Evolutionary conservation across 1,139 yeast genomes (phyloP), one percentile per base, ranked within the genome.

Genomic region (Diutina rugosa): DNA sequence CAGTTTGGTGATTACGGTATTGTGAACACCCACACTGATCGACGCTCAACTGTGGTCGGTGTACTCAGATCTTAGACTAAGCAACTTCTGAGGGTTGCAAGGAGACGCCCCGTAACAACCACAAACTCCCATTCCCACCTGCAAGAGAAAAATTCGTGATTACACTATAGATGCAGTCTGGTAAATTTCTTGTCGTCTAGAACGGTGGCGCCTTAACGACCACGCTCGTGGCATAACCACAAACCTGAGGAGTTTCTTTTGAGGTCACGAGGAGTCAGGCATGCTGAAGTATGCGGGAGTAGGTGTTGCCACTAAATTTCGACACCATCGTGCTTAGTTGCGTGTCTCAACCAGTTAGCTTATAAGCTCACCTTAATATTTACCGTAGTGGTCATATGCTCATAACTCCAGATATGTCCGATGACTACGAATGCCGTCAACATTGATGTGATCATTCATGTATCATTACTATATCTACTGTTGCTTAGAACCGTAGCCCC

Each of bases 401-500:
- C 38, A 10, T 32, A 32, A 32, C 38, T 10, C 38, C 12, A 32
- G 9, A 9, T 6, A 32, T 32, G 38, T 10, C 9, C 38, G 12
- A 32, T 35, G 12, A 35, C 41, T 35, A 35, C 41, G 1, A 12
- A 12, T 35, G 3, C n/a, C 41, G 38, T 32, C 38, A 32, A 32
- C 38, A 10, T 8, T 10, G 38, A 2, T 32, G 41, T 44, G 26
- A 16, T 44, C 46, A 21, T 21, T 32, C 21, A 18, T 46, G n/a
- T n/a, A 6, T 26, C 32, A 26, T 28, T 26, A 8, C 48, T 21
- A 7, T 48, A 49, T 18, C 30, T 30, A 49, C n/a, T 51, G 67
- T 61, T 77, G 81, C 51, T 67, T 67, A 60, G 89, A 85, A 59
- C 98, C 98, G 69, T 93, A 93, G 58, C 99, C 99, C 62, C 79